Base-by-base conservation (phyloP, 257 asterid genomes). In the Jacaranda mimosifolia region DNA sequence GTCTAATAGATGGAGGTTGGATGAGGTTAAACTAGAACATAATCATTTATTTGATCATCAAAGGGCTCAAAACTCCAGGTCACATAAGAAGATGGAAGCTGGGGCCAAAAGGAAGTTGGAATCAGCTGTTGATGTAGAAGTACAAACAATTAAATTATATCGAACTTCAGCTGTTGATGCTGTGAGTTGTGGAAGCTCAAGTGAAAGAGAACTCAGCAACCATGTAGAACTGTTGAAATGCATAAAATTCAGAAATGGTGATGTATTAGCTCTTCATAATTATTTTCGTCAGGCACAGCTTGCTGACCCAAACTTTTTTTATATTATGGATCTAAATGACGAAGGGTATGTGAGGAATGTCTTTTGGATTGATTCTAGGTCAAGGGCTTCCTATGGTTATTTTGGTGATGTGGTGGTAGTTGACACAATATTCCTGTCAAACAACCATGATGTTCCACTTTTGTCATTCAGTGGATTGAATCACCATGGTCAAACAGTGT, bases 1-100 rank as follows among this genome's bases (percentile, higher is more conserved):
- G 70, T 86, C 92, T 2, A 87, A 78, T 65, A 84, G 94, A 73
- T 91, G 97, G 98, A 90, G 97, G 75, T 63, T 91, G 77, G 92
- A 87, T 53, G 98, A 94, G 77, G 95, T 90, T 79, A 75, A 85
- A 57, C 85, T 85, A 51, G 94, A 90, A 49, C 98, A 91, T 49
- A 93, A 93, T 82, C 98, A 93, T 81, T 84, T 88, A 68, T 83
- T 91, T 59, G 94, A 90, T 82, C 83, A 86, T 66, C 87, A 86
- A 75, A 85, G 87, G 79, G 89, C 89, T 72, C 89, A 85, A 83
- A 81, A 75, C 68, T 84, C 82, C 75, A 83, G 89, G 83, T 86
- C 92, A 1, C 87, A 87, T 77, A 93, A 91, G 86, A 88, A 88
- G 81, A 86, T 77, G 63, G 88, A 81, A 77, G 57, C 77, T 12